Evolutionary conservation across 306 rosid species (phyloP), one percentile per base, ranked within the genome.

Genomic region (Vicia villosa): DNA sequence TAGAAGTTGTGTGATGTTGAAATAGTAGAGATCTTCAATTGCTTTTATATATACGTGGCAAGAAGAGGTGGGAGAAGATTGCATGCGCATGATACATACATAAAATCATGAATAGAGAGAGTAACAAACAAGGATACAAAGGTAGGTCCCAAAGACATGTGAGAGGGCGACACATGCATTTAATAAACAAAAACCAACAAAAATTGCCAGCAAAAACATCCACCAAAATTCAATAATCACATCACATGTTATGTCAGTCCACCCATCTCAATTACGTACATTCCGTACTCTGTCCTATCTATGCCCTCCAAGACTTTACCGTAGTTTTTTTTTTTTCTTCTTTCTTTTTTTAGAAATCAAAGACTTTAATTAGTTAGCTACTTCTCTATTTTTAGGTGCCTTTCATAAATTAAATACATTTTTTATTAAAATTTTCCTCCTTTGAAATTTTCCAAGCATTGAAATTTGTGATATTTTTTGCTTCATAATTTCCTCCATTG

Each of bases 271-370:
- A 42, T 49, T 50, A 34, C 50, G 85, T 82, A 82, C 86, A 57
- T 19, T 67, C 83, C 86, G 89, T 87, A 82, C 89, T 19, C 4
- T 26, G 32, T 63, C 85, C 28, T 24, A n/a, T n/a, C 80, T 68
- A 60, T 41, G 80, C 22, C 64, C 55, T 16, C 49, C 9, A 1
- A 22, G 0, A 37, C 11, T 43, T 76, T 28, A 13, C n/a, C n/a
- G n/a, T n/a, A n/a, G n/a, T n/a, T 22, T 3, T 47, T 15, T 16
- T 15, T 46, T 46, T 3, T 46, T 46, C 16, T n/a, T 6, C 2
- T 6, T 15, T 16, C 3, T 7, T 7, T 47, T 14, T 15, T 6
- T 7, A 47, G 11, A 47, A 47, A 47, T 47, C 11, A 47, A 46
- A 46, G 10, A 47, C 54, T 47, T 47, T 41, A 41, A 41, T 12